Conservation (phyloP, 768 basidiomycete genomes). For the Rhizopogon vinicolor region DNA sequence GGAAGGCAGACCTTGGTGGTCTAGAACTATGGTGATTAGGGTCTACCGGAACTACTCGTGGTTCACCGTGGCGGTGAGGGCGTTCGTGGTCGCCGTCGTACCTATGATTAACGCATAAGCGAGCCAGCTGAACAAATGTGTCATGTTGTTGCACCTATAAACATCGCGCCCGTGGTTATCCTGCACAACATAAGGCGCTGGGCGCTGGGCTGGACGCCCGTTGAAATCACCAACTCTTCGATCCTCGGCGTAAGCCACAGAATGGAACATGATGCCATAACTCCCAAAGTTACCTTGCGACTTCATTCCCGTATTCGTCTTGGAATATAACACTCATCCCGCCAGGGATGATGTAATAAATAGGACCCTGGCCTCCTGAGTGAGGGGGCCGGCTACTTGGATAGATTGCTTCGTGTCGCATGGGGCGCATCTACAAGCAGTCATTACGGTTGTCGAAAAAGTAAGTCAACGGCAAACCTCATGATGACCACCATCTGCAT, state of each 20-base stretch:
- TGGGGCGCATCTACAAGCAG: conserved; percentile 17
- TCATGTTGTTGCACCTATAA: conserved; percentile 39
- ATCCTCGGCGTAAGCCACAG: not conserved
- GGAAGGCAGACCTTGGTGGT: conserved; percentile 14
- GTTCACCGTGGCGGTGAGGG: conserved; percentile 19
- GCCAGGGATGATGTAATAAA: conserved; percentile 61
- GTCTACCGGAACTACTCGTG: conserved; percentile 22
- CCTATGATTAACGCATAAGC: conserved; percentile 7
- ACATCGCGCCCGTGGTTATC: conserved; percentile 56
- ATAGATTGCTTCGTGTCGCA: conserved; percentile 17
- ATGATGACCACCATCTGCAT: conserved; percentile 16
- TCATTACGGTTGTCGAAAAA: not conserved
- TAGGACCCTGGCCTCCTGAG: conserved; percentile 24
- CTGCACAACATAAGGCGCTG: conserved; percentile 50
- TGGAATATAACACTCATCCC: conserved; percentile 65
- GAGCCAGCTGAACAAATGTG: not conserved
- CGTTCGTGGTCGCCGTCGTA: conserved; percentile 23
- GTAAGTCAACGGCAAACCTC: conserved; percentile 13
- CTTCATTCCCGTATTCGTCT: conserved; percentile 60
- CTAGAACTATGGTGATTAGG: conserved; percentile 11
- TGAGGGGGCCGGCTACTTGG: conserved; percentile 18
- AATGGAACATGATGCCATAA: not conserved
- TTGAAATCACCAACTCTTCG: conserved; percentile 51
- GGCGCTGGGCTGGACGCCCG: conserved; percentile 21
- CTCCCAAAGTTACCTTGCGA: conserved; percentile 43